A percentile compares a stretch with the other conserved stretches of the same genome.
Evolutionary conservation across 2,329 filamentous ascomycete species (phyloP).

Genomic region (Trichoderma hamatum): DNA sequence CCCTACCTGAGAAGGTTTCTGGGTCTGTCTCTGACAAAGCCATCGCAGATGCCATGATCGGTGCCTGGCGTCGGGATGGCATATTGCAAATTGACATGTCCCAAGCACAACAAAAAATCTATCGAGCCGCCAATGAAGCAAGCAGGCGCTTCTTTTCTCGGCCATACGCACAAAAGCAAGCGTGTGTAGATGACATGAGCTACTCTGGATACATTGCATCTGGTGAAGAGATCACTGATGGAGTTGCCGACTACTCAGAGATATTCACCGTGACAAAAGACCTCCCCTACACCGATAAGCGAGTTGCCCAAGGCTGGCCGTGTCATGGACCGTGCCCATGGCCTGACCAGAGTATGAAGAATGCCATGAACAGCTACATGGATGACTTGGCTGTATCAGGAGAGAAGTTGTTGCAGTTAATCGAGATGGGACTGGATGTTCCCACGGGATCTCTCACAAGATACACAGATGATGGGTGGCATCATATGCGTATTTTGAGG

Average conservation of each 20-base stretch:
- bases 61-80: slow-evolving; percentile 49
- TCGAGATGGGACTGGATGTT: slow-evolving; percentile 49
- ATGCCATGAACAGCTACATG: slow-evolving; percentile 47
- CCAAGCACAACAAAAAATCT: slow-evolving; percentile 40
- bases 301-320: slow-evolving; percentile 49
- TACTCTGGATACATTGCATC: slow-evolving; percentile 55
- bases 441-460: slow-evolving; percentile 45
- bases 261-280: slow-evolving; percentile 58
- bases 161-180: slow-evolving; percentile 43
- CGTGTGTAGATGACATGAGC: slow-evolving; percentile 49
- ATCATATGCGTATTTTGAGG: slow-evolving; percentile 54
- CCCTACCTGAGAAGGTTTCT: slow-evolving; percentile 44
- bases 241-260: slow-evolving; percentile 55
- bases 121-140: slow-evolving; percentile 41
- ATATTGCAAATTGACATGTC: slow-evolving; percentile 52
- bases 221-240: slow-evolving; percentile 52
- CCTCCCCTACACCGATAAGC: slow-evolving; percentile 42
- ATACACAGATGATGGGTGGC: slow-evolving; percentile 53
- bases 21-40: slow-evolving; percentile 40
- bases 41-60: slow-evolving; percentile 46
- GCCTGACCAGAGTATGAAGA: slow-evolving; percentile 48
- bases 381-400: slow-evolving; percentile 46
- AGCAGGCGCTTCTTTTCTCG: slow-evolving; percentile 47
- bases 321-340: slow-evolving; percentile 55
- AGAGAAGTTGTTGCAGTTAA: slow-evolving; percentile 50